Evolutionary conservation across 2,329 filamentous ascomycete genomes (phyloP).

Genomic region (Verticillium dahliae): DNA sequence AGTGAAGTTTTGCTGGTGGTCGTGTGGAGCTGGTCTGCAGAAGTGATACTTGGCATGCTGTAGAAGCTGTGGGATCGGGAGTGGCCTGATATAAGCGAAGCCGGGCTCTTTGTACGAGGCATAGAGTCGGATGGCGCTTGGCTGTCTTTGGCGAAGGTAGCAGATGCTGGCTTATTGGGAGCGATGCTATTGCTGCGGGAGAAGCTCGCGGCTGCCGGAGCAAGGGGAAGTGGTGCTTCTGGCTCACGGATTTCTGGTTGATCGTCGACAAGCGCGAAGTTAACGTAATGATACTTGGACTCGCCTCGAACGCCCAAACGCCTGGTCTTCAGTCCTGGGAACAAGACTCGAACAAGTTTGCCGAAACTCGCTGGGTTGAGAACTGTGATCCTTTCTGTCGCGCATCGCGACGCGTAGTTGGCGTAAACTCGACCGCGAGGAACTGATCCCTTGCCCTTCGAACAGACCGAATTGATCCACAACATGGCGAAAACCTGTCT

Average conservation of each 20-base stretch:
- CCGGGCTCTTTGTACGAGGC: conserved; percentile 6
- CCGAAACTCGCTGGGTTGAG: conserved; percentile 96
- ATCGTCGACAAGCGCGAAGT: conserved; percentile 56
- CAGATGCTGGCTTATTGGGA: conserved; percentile 5
- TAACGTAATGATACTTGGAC: conserved; percentile 95
- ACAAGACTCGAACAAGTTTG: conserved; percentile 92
- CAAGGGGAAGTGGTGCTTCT: conserved; percentile 36
- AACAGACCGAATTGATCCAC: conserved; percentile 71
- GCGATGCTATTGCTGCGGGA: conserved; percentile 43
- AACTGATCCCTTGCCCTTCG: conserved; percentile 75
- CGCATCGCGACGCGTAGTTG: conserved; percentile 88
- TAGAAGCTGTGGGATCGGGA: conserved; percentile 46
- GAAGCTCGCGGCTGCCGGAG: conserved; percentile 43
- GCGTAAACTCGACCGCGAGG: conserved; percentile 91
- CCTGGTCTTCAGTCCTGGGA: conserved; percentile 88
- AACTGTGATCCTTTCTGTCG: conserved; percentile 87
- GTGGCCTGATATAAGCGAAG: conserved; percentile 13
- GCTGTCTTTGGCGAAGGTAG: conserved; percentile 17
- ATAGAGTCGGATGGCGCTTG: conserved; percentile 13
- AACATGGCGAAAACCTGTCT: conserved; percentile 86
- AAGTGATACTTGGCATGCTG: conserved; percentile 49
- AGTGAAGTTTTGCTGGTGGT: conserved; percentile 52
- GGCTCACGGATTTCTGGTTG: conserved; percentile 40
- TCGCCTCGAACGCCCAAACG: conserved; percentile 89
- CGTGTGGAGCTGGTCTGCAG: conserved; percentile 51